These are phyloP conservation scores for Phytopythium helicoides DNA, from an alignment of 352 stramenopile genomes.

Conservation along the genomic window DNA sequence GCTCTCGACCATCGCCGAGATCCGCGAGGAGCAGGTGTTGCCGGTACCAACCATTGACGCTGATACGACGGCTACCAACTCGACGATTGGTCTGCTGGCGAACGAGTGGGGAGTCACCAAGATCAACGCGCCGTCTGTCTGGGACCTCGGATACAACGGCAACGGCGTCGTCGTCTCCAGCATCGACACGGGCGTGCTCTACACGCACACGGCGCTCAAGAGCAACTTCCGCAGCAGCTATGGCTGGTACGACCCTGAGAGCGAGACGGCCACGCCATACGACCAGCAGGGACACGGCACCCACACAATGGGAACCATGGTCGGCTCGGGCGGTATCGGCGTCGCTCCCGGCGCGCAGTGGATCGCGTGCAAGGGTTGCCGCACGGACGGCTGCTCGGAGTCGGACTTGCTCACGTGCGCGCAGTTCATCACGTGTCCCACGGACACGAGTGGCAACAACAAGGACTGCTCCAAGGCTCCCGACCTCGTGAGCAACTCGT, in stretches of 20 bases:
- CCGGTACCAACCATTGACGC: slow-evolving; percentile 8
- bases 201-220: slow-evolving; percentile 26
- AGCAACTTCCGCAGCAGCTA: slow-evolving; percentile 32
- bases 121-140: slow-evolving; percentile 33
- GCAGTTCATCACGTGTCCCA: no score
- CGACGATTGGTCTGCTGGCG: neutral
- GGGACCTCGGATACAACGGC: slow-evolving; percentile 21
- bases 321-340: slow-evolving; percentile 27
- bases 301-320: slow-evolving; percentile 50
- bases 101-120: slow-evolving; percentile 38
- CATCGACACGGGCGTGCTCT: slow-evolving; percentile 34
- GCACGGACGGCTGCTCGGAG: no score
- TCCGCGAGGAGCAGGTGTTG: slow-evolving; percentile 21
- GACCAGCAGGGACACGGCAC: slow-evolving; percentile 44
- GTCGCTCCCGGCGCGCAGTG: slow-evolving; percentile 43
- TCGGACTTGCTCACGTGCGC: no score
- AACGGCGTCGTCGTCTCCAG: slow-evolving; percentile 27
- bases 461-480: no score
- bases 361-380: slow-evolving; percentile 52
- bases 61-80: slow-evolving; percentile 1
- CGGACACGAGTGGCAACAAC: no score
- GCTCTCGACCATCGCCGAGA: slow-evolving; percentile 23
- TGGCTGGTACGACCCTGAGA: slow-evolving; percentile 39
- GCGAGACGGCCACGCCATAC: slow-evolving; percentile 28
- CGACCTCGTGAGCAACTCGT: no score